Base-by-base conservation (phyloP, 768 basidiomycete genomes). In the Krasilnikovozyma curviuscula region DNA sequence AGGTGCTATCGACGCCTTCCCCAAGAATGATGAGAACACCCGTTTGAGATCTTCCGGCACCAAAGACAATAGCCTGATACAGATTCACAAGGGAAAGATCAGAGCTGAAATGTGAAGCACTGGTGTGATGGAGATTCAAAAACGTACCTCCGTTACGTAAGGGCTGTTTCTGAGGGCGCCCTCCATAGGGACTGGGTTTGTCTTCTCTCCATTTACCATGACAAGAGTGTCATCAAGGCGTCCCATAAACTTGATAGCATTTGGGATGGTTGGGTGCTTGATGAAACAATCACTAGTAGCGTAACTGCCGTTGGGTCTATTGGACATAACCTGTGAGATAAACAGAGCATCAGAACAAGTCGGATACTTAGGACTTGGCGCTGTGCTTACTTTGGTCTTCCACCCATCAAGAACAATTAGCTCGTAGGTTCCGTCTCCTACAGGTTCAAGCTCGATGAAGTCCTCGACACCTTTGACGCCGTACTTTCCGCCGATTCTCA, bases 201-300 rank as follows among this genome's bases (percentile, higher is more conserved):
- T 73, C 63, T 75, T 75, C 60, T 75, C 73, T 7, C 74, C 72
- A 2, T 66, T 54, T 8, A 62, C 48, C 54, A 58, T 49, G 21
- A 71, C 68, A 9, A 76, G 64, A 0, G 72, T 74, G 46, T 77
- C 75, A 53, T 76, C 75, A 38, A 73, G 59, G 23, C 74, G 61
- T 1, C 74, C 73, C n/a, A 71, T 63, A 43, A 70, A 71, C 54
- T 70, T 73, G 64, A 66, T 73, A 45, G 63, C 63, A 30, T 63
- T 56, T 7, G 57, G 50, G 29, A 67, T 61, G 5, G 61, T 57
- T 0, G 69, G 67, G 48, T 76, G 74, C 40, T 66, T 65, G 18
- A 69, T 54, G 55, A 75, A 71, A 13, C 75, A 64, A 54, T 77
- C 75, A 44, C 69, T 73, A 13, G 72, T 73, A 1, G 74, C 73